These are phyloP conservation scores for Dissophora globulifera DNA, from an alignment of 192 early-diverging fungal species.

Conservation along the genomic window DNA sequence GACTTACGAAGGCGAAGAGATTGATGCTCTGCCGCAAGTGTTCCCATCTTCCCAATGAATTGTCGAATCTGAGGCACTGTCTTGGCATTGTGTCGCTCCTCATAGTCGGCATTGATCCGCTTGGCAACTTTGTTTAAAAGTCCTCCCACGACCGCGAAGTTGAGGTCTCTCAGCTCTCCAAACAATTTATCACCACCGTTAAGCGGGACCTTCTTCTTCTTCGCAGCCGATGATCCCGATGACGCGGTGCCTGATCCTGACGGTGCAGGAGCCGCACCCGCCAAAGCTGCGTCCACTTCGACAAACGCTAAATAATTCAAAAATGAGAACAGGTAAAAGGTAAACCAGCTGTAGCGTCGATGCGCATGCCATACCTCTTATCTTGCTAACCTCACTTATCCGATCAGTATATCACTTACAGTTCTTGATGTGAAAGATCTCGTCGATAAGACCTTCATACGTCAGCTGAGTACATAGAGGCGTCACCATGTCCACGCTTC, in stretches of 20 bases:
- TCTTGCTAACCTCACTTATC: not conserved
- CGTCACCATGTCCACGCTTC: conserved; percentile 89
- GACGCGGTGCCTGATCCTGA: conserved; percentile 30
- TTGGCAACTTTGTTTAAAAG: conserved; percentile 85
- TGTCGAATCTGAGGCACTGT: conserved; percentile 92
- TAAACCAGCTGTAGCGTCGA: too few species aligned
- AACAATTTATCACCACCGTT: conserved; percentile 87
- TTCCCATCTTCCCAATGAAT: conserved; percentile 89
- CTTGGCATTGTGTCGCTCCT: conserved; percentile 89
- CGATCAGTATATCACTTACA: conserved; percentile 56
- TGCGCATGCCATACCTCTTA: too few species aligned
- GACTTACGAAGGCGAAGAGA: conserved; percentile 78
- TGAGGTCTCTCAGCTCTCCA: conserved; percentile 84
- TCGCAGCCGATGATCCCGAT: conserved; percentile 41
- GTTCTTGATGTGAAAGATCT: conserved; percentile 84
- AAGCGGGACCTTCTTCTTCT: conserved; percentile 81
- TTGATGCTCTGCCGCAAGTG: conserved; percentile 88
- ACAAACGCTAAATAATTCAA: conserved; percentile 80
- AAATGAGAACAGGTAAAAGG: too few species aligned
- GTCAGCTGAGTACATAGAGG: conserved; percentile 96
- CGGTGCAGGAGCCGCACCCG: conserved; percentile 45
- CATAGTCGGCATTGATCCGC: conserved; percentile 88
- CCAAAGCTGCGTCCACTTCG: conserved; percentile 76
- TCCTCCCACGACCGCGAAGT: conserved; percentile 91
- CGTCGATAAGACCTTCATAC: conserved; percentile 97